Evolutionary conservation across 352 stramenopile species (phyloP).

Genomic region (Blastocystis sp.): DNA sequence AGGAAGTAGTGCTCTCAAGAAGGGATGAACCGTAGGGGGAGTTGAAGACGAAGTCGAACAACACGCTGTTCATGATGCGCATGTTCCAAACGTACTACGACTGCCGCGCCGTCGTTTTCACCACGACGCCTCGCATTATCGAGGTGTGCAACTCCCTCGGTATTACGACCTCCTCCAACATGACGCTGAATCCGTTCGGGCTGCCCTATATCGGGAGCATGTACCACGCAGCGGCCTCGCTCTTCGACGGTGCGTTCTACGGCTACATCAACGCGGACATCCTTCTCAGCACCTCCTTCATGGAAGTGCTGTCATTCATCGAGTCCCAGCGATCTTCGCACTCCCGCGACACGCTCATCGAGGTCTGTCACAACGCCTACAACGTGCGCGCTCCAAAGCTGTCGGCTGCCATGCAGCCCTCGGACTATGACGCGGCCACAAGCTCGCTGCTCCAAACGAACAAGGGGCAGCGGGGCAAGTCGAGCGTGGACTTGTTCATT

Average conservation of each 20-base stretch:
- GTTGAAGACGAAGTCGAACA: not conserved
- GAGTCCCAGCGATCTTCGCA: not conserved
- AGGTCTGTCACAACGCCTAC: conserved; percentile 49
- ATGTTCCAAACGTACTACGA: conserved; percentile 30
- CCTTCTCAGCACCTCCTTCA: conserved; percentile 17
- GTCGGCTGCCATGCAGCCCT: not conserved
- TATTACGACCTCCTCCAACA: not conserved
- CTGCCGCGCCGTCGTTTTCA: conserved; percentile 42
- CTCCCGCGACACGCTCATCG: conserved; percentile 11
- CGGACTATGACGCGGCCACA: not conserved
- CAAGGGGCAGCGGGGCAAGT: not conserved
- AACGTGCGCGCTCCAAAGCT: not conserved
- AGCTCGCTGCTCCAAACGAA: not conserved
- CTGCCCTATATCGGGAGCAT: conserved; percentile 63
- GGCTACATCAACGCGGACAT: conserved; percentile 67
- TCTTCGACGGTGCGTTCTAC: conserved; percentile 9
- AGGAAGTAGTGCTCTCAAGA: conserved; percentile 1
- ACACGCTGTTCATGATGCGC: conserved; percentile 22
- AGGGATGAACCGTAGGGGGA: not conserved
- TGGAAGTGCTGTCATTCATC: conserved; percentile 33
- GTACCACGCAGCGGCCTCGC: not conserved
- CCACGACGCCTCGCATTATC: not conserved
- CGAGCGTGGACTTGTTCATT: conserved; percentile 55
- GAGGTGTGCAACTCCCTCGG: not conserved
- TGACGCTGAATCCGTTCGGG: conserved; percentile 30